Base-by-base conservation (phyloP, 176 grass and related monocot genomes). In the Raddia distichophylla region DNA sequence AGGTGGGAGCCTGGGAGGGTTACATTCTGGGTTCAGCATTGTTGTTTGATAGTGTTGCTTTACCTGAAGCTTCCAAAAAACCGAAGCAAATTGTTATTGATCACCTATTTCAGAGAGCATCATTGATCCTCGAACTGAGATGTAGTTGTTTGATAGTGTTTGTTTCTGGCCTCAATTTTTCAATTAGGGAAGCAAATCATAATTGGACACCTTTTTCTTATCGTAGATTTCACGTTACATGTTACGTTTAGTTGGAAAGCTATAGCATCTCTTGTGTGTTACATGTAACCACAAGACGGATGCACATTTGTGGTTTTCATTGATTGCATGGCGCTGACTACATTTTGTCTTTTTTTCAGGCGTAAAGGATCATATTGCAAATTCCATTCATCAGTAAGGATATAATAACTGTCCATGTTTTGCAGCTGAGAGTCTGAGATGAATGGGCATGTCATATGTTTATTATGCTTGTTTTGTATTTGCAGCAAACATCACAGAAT, bases 341-440 rank as follows among this genome's bases (percentile, higher is more conserved):
- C 18, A 57, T 10, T 6, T 60, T 81, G 10, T 62, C 5, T n/a
- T 60, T 56, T 88, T 74, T 94, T 87, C 79, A 98, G 95, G 76
- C 67, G 79, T 42, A 74, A 89, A 88, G 92, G 86, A 71, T 64
- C 86, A 73, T 95, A 84, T 18, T 98, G 95, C 70, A 98, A 93
- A 86, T 98, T 93, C 54, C 95, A 98, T 86, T 85, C 79, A 10
- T 71, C 86, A 69, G 95, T 98, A 98, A 90, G 90, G 72, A 86
- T 69, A 60, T 74, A 2, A 10, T 10, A 74, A 79, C 22, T 74
- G 33, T 40, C 51, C 42, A 20, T 1, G 68, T 70, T 69, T 82
- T 82, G 61, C 49, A 69, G 53, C n/a, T n/a, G n/a, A n/a, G n/a
- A n/a, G n/a, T n/a, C 16, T 78, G 61, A 80, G 27, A 60, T 64